Conservation (phyloP, 2,329 filamentous ascomycete species). For the Aureobasidium musti region DNA sequence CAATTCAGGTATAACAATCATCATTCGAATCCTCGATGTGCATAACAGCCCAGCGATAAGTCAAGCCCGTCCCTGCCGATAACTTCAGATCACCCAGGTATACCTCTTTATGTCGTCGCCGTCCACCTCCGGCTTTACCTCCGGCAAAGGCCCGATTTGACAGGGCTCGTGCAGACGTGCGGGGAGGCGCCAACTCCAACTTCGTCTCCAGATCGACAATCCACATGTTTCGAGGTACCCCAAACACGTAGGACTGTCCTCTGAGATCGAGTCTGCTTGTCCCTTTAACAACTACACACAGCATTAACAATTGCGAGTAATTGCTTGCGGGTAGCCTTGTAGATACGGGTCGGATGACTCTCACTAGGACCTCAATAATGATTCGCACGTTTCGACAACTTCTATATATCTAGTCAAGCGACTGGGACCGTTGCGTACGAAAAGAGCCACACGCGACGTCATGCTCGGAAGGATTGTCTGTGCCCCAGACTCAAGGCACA, state of each 20-base stretch:
- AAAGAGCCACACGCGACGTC: constrained; percentile 24
- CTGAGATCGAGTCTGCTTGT: not conserved
- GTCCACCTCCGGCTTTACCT: not conserved
- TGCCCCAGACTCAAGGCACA: not conserved
- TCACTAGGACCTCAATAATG: not conserved
- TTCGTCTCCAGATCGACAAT: constrained; percentile 21
- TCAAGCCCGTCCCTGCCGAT: not conserved
- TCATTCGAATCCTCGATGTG: not conserved
- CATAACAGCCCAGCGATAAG: not conserved
- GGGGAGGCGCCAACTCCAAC: constrained; percentile 14
- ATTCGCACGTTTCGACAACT: not conserved
- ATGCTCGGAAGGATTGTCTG: not conserved
- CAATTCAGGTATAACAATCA: too few species aligned
- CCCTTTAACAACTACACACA: not conserved
- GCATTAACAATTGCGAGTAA: not conserved
- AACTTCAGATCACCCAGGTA: not conserved
- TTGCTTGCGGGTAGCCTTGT: not conserved
- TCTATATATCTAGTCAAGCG: not conserved
- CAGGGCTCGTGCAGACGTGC: not conserved
- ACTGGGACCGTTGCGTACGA: not conserved
- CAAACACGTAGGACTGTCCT: not conserved
- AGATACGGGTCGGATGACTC: not conserved
- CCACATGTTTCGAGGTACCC: not conserved
- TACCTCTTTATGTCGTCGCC: not conserved
- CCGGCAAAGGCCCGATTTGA: constrained; percentile 16